Percentiles rank a stretch among this genome's conserved stretches.
phyloP scores from a whole-genome alignment of 805 yeast species.

The Candida qinlingensis region DNA sequence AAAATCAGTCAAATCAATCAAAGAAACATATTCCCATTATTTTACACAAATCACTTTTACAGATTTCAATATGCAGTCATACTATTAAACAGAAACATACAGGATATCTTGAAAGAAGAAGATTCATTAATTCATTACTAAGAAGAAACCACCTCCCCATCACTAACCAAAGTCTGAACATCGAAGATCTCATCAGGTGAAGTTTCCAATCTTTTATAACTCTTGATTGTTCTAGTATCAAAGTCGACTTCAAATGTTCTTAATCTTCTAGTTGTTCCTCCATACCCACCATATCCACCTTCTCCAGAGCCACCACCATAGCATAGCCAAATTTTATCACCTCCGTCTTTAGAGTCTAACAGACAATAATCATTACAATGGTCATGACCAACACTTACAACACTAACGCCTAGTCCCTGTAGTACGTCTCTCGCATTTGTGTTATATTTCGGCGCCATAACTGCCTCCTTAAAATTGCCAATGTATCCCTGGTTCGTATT shows the following conservation, averaged over 20 bases:
- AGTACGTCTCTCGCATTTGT: constrained; percentile 59
- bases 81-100: constrained; percentile 32
- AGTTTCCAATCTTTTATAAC: constrained; percentile 73
- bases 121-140: constrained; percentile 4
- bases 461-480: constrained; percentile 66
- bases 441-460: constrained; percentile 73
- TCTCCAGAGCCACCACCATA: constrained; percentile 93
- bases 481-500: constrained; percentile 40
- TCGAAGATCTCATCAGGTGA: constrained; percentile 42
- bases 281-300: constrained; percentile 95
- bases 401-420: constrained; percentile 62
- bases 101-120: constrained; percentile 25
- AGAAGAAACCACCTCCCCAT: constrained; percentile 7
- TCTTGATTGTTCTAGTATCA: constrained; percentile 33
- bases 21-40: constrained; percentile 33
- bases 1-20: constrained; percentile 29
- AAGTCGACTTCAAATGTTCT: constrained; percentile 67
- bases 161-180: constrained; percentile 33
- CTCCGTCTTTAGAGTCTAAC: constrained; percentile 36
- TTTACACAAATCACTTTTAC: constrained; percentile 31
- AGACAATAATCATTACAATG: constrained; percentile 92
- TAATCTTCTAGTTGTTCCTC: constrained; percentile 76
- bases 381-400: constrained; percentile 86
- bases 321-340: constrained; percentile 66
- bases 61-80: constrained; percentile 36